These are phyloP conservation scores for Dovyalis caffra DNA, from an alignment of 345 rosid species.

Conservation along the genomic window DNA sequence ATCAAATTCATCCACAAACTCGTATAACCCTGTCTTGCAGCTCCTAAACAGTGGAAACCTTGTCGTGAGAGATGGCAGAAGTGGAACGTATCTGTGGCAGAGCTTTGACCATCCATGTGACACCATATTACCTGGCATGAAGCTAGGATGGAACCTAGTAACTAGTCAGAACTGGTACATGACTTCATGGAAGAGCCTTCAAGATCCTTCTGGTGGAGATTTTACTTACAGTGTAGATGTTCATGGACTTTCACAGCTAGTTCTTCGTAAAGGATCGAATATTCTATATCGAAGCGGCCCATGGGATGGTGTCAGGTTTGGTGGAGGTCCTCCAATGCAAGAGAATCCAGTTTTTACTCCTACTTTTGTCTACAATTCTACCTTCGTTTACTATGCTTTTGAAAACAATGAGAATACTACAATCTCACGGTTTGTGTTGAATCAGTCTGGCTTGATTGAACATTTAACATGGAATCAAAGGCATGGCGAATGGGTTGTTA, in stretches of 20 bases:
- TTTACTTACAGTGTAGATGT: constrained; percentile 24
- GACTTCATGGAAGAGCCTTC: constrained; percentile 54
- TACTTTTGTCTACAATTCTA: background rate
- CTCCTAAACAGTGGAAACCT: constrained; percentile 30
- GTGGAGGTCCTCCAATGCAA: constrained; percentile 7
- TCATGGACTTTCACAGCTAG: constrained; percentile 5
- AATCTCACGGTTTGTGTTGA: constrained; percentile 14
- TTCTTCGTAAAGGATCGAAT: background rate
- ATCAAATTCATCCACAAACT: constrained; percentile 23
- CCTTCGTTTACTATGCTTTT: constrained; percentile 2
- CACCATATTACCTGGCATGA: constrained; percentile 60
- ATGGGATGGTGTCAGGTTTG: constrained; percentile 18
- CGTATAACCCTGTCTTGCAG: constrained; percentile 15
- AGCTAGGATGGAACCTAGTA: constrained; percentile 37
- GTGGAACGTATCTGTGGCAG: constrained; percentile 41
- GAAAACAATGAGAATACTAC: background rate
- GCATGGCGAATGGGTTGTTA: background rate
- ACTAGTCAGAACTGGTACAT: constrained; percentile 45
- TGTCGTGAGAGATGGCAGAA: constrained; percentile 12
- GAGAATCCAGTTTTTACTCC: background rate
- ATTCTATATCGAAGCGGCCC: constrained; percentile 13
- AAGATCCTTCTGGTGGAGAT: constrained; percentile 64
- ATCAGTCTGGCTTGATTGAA: constrained; percentile 10
- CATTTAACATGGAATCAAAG: constrained; percentile 13
- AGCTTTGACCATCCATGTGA: too few relatives aligned